Evolutionary conservation across 177 flowering plant species (phyloP), one percentile per base, ranked within the genome.

Genomic region (Vitis hybrid): DNA sequence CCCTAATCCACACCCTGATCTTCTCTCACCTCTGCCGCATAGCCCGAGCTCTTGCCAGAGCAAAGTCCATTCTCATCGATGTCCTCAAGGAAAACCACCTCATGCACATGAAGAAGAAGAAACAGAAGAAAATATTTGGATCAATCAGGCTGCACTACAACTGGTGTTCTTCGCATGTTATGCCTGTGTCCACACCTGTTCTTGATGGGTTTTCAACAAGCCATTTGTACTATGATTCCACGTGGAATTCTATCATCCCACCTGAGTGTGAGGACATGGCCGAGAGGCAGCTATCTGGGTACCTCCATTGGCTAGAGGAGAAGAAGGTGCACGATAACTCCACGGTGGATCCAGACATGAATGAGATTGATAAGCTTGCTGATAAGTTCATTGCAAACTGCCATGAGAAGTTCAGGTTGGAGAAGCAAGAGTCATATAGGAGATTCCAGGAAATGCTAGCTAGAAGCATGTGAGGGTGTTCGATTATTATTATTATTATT

Each of bases 401-500:
- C 75, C 98, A 93, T 81, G 98, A 92, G 78, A 91, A 91, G 74
- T 96, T 96, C 77, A 80, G 80, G 76, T 76, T 96, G 89, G 99
- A 96, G 92, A 96, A 96, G 83, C 86, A 83, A 60, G 99, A 96
- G 74, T 93, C 98, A 4, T 84, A 88, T 51, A 85, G 99, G 81
- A 87, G 91, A 74, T 93, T 81, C 73, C 96, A 93, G 70, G 99
- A 93, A 60, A 91, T 93, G 97, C 78, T 96, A 73, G 94, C 91
- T 59, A 91, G 97, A 84, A 85, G 99, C 82, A 65, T 87, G 78
- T 93, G 80, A 86, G 11, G 48, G 62, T 48, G 56, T 6, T 8
- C 1, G 15, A 21, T 67, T 4, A 2, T 17, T 15, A 7, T 57
- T 17, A 5, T 4, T 64, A 45, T 56, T 67, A 11, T 39, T 57